Base-by-base conservation (phyloP, 306 rosid genomes). In the Pterocarpus santalinus region DNA sequence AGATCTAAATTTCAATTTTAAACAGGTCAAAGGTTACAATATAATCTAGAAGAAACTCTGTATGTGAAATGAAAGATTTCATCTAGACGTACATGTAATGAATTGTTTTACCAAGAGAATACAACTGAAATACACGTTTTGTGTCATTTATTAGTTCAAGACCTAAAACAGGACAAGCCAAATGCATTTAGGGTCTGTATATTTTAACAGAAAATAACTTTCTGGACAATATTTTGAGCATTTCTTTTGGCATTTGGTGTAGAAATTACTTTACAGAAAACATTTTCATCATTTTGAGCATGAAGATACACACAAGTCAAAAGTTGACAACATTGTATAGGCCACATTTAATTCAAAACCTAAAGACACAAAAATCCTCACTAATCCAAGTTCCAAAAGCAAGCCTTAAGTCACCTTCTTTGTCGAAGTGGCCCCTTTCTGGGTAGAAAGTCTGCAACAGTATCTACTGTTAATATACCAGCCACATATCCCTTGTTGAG, bases 401-500 rank as follows among this genome's bases (percentile, higher is more conserved):
- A 44, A 70, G 71, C 72, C 17, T 56, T 56, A 80, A 75, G 88
- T 82, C 64, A 94, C 99, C 99, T 92, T 87, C 94, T 90, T 76
- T 88, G 91, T 53, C 92, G 89, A 44, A 93, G 78, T 3, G 94
- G 94, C 55, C 98, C 98, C 73, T 84, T 96, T 80, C 97, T 86
- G 1, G 97, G 98, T 8, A 93, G 94, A 88, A 96, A 96, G 56
- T 93, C 99, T 16, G 97, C 99, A 41, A 96, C 98, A 2, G 99
- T 96, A 79, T 93, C 99, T 1, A 96, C 89, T 0, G 99, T 96
- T 73, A 96, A 87, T 72, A 96, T 93, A 73, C 99, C 99, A 61
- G 97, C 89, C 51, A 96, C 98, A 77, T 90, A 93, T 49, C 99
- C 97, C 83, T 81, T 93, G 83, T 80, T 93, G 87, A 96, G 91